These are phyloP conservation scores for Pichia nakasei DNA, from an alignment of 805 yeast genomes.

Conservation along the genomic window DNA sequence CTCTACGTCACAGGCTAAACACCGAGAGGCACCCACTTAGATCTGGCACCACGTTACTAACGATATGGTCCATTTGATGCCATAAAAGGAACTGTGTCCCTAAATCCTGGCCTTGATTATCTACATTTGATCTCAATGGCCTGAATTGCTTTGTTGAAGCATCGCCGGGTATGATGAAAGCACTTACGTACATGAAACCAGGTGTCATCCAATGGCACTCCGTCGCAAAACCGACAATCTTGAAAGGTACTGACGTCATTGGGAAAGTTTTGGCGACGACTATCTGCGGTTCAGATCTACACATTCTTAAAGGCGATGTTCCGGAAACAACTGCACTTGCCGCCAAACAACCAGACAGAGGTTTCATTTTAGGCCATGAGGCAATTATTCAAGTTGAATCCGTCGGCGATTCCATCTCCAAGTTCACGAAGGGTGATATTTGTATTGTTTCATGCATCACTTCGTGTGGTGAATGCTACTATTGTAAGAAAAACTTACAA, in stretches of 20 bases:
- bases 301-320: slow-evolving; percentile 52
- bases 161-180: slow-evolving; percentile 33
- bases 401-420: slow-evolving; percentile 40
- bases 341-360: slow-evolving; percentile 13
- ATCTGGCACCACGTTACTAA: no score
- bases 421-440: slow-evolving; percentile 46
- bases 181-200: slow-evolving; percentile 38
- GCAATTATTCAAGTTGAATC: slow-evolving; percentile 46
- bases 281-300: slow-evolving; percentile 59
- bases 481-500: slow-evolving; percentile 46
- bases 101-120: no score
- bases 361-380: slow-evolving; percentile 50
- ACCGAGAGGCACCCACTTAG: no score
- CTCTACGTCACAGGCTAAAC: no score
- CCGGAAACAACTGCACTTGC: slow-evolving; percentile 39
- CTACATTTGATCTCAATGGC: no score
- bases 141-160: no score
- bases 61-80: no score
- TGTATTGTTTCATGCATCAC: slow-evolving; percentile 62
- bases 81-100: no score
- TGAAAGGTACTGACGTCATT: slow-evolving; percentile 44
- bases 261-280: slow-evolving; percentile 50
- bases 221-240: slow-evolving; percentile 35
- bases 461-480: slow-evolving; percentile 50
- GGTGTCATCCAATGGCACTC: slow-evolving; percentile 30